Evolutionary conservation across 2,329 filamentous ascomycete species (phyloP).

Genomic region (Trichoderma brevicompactum): DNA sequence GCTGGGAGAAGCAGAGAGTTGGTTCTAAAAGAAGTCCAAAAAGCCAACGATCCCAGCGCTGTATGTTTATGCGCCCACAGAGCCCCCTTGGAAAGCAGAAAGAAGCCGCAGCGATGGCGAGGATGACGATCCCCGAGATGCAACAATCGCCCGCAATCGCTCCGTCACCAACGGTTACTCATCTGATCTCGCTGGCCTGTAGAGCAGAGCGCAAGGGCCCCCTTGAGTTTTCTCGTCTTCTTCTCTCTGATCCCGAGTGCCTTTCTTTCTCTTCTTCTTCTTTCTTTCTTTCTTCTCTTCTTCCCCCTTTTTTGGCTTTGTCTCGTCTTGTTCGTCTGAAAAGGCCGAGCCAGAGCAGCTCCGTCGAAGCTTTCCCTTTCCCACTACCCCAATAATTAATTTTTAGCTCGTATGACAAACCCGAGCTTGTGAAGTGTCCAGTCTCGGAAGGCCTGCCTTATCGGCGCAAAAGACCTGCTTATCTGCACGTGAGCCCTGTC

Average conservation of each 20-base stretch:
- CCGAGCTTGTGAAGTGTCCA: slow-evolving; percentile 27
- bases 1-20: neutral
- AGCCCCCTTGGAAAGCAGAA: too few species aligned
- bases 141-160: slow-evolving; percentile 28
- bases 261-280: neutral
- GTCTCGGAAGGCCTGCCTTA: slow-evolving; percentile 9
- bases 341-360: slow-evolving; percentile 19
- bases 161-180: slow-evolving; percentile 27
- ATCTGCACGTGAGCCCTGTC: slow-evolving; percentile 24
- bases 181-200: slow-evolving; percentile 22
- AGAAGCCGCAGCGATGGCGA: slow-evolving; percentile 5
- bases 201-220: neutral
- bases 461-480: slow-evolving; percentile 12
- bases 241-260: neutral
- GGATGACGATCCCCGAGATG: slow-evolving; percentile 24
- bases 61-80: too few species aligned
- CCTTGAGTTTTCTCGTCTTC: too few species aligned
- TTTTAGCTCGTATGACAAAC: slow-evolving; percentile 28
- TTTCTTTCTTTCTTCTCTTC: neutral
- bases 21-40: neutral
- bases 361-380: slow-evolving; percentile 14
- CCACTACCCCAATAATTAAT: slow-evolving; percentile 20
- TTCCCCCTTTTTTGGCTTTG: neutral
- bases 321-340: slow-evolving; percentile 19
- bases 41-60: neutral